A percentile compares a stretch with the other conserved stretches of the same genome.
These are phyloP conservation scores for Aspergillus diversus DNA, from an alignment of 495 filamentous ascomycete species.

Conservation along the genomic window DNA sequence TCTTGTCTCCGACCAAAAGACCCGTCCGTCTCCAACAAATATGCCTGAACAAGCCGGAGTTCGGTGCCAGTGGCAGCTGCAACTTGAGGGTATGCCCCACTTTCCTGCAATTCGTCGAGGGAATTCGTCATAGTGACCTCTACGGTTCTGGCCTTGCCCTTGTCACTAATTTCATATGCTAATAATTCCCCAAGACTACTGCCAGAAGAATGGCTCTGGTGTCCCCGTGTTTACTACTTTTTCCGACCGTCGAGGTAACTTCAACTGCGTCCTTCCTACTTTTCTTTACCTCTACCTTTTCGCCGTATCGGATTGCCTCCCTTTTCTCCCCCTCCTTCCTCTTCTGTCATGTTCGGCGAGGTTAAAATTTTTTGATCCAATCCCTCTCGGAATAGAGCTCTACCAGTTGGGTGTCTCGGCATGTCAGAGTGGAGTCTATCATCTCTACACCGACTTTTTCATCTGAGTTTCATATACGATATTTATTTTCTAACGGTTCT, in stretches of 20 bases:
- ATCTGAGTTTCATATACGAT: slow-evolving; percentile 11
- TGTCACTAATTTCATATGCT: slow-evolving; percentile 19
- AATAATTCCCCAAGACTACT: slow-evolving; percentile 56
- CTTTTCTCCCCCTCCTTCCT: background rate
- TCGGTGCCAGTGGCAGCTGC: slow-evolving; percentile 50
- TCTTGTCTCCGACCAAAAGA: slow-evolving; percentile 14
- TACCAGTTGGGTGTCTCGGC: slow-evolving; percentile 26
- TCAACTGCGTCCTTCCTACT: slow-evolving; percentile 12
- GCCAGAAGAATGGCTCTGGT: slow-evolving; percentile 55
- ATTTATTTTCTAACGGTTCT: slow-evolving; percentile 23
- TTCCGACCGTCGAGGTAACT: slow-evolving; percentile 76
- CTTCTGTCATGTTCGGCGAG: background rate
- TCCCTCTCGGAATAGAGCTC: background rate
- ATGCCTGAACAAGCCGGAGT: slow-evolving; percentile 34
- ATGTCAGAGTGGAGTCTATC: slow-evolving; percentile 34
- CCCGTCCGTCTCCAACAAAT: slow-evolving; percentile 30
- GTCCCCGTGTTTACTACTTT: slow-evolving; percentile 70
- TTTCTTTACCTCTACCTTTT: slow-evolving; percentile 4
- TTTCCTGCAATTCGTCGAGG: slow-evolving; percentile 22
- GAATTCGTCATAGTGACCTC: slow-evolving; percentile 9
- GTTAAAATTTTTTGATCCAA: slow-evolving; percentile 2
- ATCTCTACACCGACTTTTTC: slow-evolving; percentile 48
- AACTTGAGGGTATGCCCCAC: slow-evolving; percentile 53
- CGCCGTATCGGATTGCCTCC: background rate
- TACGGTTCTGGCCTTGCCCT: background rate